Evolutionary conservation across 2,329 filamentous ascomycete species (phyloP), one percentile per base, ranked within the genome.

Genomic region (Neopestalotiopsis sp.): DNA sequence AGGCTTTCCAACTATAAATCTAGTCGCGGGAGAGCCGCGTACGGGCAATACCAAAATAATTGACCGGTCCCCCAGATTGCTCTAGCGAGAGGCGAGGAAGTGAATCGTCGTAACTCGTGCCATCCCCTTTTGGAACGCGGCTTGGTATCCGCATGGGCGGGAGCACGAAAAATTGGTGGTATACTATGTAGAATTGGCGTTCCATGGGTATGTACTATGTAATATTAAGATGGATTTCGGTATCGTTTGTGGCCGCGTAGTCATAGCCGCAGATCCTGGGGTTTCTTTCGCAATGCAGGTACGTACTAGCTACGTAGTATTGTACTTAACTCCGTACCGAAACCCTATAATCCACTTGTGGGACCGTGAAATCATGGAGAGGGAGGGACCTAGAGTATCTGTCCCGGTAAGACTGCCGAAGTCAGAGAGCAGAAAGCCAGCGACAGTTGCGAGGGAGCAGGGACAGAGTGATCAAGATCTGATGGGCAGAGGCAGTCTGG

Each of bases 301-400:
- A 49, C 42, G 42, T 49, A 49, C 42, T 45, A 13, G 40, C 10
- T 14, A 42, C 4, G 40, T 45, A 45, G 13, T 14, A 17, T 45
- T 14, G 42, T n/a, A 13, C 14, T n/a, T 14, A 14, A n/a, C 42
- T 49, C 13, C 42, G 42, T 49, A 49, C 42, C 14, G 32, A n/a
- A 38, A n/a, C 58, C 17, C 24, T 34, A 34, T 61, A 61, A 38
- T 17, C 58, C 58, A 38, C 58, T 32, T 38, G 58, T 61, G 58
- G 58, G 58, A 38, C 58, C 58, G 32, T 61, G 58, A 61, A 12
- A 30, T 61, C 58, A 61, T 61, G 58, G 58, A 58, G 28, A 30
- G 17, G 20, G 56, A 58, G 28, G 24, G 24, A 28, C 24, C 24
- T 28, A 3, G 24, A 28, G 24, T 28, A 28, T 28, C 24, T 28